Evolutionary conservation across 345 rosid genomes (phyloP).

Genomic region (Combretum micranthum): DNA sequence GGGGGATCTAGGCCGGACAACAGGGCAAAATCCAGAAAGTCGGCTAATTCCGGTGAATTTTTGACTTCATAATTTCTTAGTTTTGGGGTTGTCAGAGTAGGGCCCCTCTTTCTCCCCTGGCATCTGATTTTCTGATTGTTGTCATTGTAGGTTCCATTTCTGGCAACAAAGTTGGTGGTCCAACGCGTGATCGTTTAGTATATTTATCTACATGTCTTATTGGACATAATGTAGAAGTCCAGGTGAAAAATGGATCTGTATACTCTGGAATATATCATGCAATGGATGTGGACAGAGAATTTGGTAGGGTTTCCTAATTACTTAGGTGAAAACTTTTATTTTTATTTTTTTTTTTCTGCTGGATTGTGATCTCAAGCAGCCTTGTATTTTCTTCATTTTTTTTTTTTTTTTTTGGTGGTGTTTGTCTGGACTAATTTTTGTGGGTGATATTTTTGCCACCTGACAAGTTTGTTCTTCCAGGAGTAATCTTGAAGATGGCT

Average conservation of each 20-base stretch:
- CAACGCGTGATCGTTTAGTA: constrained; percentile 60
- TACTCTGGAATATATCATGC: constrained; percentile 83
- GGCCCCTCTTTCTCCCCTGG: background rate
- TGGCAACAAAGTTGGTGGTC: constrained; percentile 42
- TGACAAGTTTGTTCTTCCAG: constrained; percentile 28
- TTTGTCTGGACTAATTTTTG: no score
- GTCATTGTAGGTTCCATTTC: constrained; percentile 28
- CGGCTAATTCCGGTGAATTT: constrained; percentile 4
- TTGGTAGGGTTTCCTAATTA: constrained; percentile 49
- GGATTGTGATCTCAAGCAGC: no score
- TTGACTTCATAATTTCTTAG: background rate
- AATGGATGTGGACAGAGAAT: constrained; percentile 63
- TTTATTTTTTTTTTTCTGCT: background rate
- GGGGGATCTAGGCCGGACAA: constrained; percentile 39
- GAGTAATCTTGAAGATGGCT: constrained; percentile 85
- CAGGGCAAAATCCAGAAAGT: constrained; percentile 38
- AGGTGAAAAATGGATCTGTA: constrained; percentile 79
- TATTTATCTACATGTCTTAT: constrained; percentile 63
- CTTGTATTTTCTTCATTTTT: no score
- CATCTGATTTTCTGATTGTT: constrained; percentile 11
- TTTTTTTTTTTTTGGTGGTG: constrained; percentile 7
- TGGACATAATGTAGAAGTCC: constrained; percentile 83
- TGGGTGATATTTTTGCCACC: no score
- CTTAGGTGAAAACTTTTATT: constrained; percentile 1
- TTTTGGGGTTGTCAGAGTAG: background rate